A percentile compares a stretch with the other conserved stretches of the same genome.
Evolutionary conservation across 306 rosid species (phyloP).

Genomic region (Hippophae gyantsensis): DNA sequence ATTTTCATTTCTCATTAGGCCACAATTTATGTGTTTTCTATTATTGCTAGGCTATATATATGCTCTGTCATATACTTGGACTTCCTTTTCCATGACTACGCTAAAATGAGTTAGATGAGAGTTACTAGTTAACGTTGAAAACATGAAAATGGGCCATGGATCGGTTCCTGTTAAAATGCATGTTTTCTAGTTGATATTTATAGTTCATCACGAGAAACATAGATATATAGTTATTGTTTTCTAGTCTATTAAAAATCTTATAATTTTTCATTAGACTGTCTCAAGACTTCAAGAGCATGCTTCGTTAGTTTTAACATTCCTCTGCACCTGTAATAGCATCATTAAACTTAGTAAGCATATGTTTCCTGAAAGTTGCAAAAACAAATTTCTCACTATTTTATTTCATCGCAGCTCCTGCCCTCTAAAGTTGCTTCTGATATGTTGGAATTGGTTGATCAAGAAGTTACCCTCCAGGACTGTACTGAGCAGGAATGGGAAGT

Average conservation of each 20-base stretch:
- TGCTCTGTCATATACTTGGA: no score
- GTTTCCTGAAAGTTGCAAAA: neutral
- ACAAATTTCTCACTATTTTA: conserved; percentile 4
- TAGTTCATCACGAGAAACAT: no score
- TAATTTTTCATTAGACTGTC: neutral
- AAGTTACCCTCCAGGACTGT: conserved; percentile 41
- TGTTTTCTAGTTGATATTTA: no score
- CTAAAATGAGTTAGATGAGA: no score
- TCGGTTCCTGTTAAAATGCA: no score
- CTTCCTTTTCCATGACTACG: no score
- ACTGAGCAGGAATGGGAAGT: conserved; percentile 38
- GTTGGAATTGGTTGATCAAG: conserved; percentile 27
- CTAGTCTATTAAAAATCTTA: no score
- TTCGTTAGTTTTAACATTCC: conserved; percentile 2
- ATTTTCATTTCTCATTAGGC: neutral
- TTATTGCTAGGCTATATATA: no score
- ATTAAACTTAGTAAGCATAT: conserved; percentile 1
- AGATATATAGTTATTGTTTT: no score
- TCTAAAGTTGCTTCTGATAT: conserved; percentile 34
- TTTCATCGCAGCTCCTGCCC: conserved; percentile 49
- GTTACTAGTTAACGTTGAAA: no score
- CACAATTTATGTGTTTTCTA: neutral
- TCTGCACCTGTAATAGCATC: neutral
- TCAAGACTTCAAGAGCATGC: neutral
- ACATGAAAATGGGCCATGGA: no score